Percentiles rank a stretch among this genome's conserved stretches.
Evolutionary conservation across 148 eudicot species (phyloP).

Genomic region (Persicaria tinctoria): DNA sequence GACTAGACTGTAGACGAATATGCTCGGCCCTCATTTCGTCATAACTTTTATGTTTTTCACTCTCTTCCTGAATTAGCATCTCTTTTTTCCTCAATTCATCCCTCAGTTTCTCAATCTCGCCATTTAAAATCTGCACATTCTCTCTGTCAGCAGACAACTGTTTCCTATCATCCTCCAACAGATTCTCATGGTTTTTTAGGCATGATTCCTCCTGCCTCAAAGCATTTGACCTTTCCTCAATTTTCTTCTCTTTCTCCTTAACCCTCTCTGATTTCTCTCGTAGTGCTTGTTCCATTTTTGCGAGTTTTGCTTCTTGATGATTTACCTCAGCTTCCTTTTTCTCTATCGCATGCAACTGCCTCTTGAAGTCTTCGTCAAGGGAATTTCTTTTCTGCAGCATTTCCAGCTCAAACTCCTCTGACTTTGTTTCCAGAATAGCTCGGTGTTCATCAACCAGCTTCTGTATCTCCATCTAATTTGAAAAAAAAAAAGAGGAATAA

Average conservation of each 20-base stretch:
- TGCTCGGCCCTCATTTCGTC: conserved; percentile 57
- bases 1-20: conserved; percentile 37
- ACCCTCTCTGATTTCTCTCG: conserved; percentile 64
- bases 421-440: conserved; percentile 34
- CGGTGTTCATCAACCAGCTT: conserved; percentile 57
- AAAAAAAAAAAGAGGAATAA: conserved; percentile 13
- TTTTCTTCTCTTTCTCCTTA: conserved; percentile 69
- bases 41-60: conserved; percentile 36
- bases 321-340: conserved; percentile 46
- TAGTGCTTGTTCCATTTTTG: conserved; percentile 51
- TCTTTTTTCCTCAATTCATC: conserved; percentile 37
- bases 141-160: conserved; percentile 45
- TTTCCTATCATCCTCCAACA: conserved; percentile 39
- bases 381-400: conserved; percentile 45
- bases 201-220: conserved; percentile 55
- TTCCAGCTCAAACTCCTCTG: conserved; percentile 60
- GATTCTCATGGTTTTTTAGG: conserved; percentile 47
- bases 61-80: conserved; percentile 48
- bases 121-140: conserved; percentile 29
- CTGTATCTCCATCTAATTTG: conserved; percentile 62
- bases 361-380: conserved; percentile 47
- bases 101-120: conserved; percentile 48
- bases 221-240: conserved; percentile 46
- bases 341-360: conserved; percentile 34
- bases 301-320: conserved; percentile 58